Base-by-base conservation (phyloP, 257 asterid species). In the Anisodus tanguticus region DNA sequence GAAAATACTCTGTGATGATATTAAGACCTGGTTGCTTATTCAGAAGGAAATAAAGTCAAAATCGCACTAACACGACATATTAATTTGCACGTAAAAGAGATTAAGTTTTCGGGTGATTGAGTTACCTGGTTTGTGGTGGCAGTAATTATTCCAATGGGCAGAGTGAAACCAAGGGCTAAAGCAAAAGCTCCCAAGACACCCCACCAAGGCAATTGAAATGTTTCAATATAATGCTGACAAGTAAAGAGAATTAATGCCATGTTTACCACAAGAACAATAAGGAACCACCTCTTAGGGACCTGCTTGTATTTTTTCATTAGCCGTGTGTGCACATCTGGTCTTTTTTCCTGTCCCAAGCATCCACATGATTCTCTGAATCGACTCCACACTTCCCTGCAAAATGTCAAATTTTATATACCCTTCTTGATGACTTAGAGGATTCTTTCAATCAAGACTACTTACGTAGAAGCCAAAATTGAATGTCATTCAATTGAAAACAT, bases 101-200 rank as follows among this genome's bases (percentile, higher is more conserved):
- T 3, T 9, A 1, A 26, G 43, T 31, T 77, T 77, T 55, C 12
- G 11, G 81, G 37, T 41, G 69, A 67, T 2, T 8, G 39, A 5
- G 12, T 51, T 83, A 90, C 96, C 91, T 92, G 96, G 82, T 91
- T 92, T 13, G 96, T 88, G 1, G 94, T 92, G 84, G 94, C 96
- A 17, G 17, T 1, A 1, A 92, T 91, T 79, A 92, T 79, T 19
- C 93, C 94, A 17, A 92, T 85, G 2, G 94, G 95, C 13, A 92
- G 94, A 19, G 94, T 92, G 88, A 80, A 92, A 7, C 76, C 0
- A n/a, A 91, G 15, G 8, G 96, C 90, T 35, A 92, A 55, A 10
- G 47, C 87, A 62, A 92, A 91, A 17, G 93, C 90, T 19, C 89
- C 83, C 85, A 92, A 64, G 35, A 89, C 91, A 13, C 90, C 94